Evolutionary conservation across 2,329 filamentous ascomycete genomes (phyloP), one percentile per base, ranked within the genome.

Genomic region (Ascochyta viciae-villosae): DNA sequence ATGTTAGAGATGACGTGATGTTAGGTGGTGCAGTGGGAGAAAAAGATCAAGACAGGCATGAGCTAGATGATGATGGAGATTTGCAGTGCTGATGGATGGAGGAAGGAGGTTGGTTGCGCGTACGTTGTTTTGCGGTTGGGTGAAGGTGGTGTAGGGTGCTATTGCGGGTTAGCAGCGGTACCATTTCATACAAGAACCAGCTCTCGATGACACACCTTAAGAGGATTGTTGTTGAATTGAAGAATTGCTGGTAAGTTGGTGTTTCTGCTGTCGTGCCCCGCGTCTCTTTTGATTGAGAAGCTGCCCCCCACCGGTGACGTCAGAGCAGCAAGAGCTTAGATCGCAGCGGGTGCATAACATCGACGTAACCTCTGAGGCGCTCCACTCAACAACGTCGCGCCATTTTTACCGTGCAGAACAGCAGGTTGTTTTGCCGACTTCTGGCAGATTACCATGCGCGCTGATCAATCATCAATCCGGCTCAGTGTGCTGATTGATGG

Each of bases 331-430:
- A 37, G 31, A 41, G 50, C 42, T 52, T 24, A 52, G 41, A 52
- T 51, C 49, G 27, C 50, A 9, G 23, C 16, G n/a, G 16, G 12
- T n/a, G 43, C 50, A 53, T 50, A 45, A 50, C 41, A 46, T 41
- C 52, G 46, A 55, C 52, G 52, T 55, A 55, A 50, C 15, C 19
- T 26, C 10, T 41, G n/a, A 10, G 12, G 41, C 40, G 52, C 46
- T 50, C 52, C 52, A 55, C 52, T 50, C 46, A 45, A 40, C 35
- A 39, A 55, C 41, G 46, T 42, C 37, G 52, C 52, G 35, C 52
- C 46, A 50, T 45, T 55, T 50, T 46, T 46, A 13, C 46, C 52
- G 42, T 42, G 41, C 46, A 37, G 34, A 37, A 37, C 5, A 19
- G 34, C 34, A 37, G 19, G 9, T 22, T 46, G 40, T 50, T 55